Base-by-base conservation (phyloP, 2,329 filamentous ascomycete species). In the Leptosphaerulina australis region DNA sequence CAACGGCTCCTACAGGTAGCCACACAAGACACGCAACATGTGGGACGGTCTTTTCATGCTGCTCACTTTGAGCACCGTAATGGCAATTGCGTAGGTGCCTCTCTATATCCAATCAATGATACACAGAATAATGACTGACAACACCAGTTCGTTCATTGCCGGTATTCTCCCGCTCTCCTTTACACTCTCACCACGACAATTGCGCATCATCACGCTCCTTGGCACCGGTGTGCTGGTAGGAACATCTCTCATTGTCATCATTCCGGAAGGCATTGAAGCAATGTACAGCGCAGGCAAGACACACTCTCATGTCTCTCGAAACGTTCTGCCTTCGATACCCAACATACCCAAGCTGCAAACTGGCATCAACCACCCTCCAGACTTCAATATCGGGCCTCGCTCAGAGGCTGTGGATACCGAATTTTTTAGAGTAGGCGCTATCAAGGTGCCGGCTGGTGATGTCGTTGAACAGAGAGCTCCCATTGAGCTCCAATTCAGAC, bases 171-270 rank as follows among this genome's bases (percentile, higher is more conserved):
- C 94, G 28, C 81, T 99, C 40, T 92, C 91, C 50, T 90, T 99
- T 79, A 84, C 87, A 49, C 82, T 99, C 20, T 93, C 92, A 22
- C 86, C 88, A 53, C 90, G 91, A 33, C 91, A 96, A 73, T 79
- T 97, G 49, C 88, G 93, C 68, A 79, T 96, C 39, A 89, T 97
- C 69, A 95, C 93, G 17, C 92, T 91, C 49, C 84, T 97, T 70
- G 94, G 94, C 44, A 91, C 96, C 73, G 94, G 94, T 34, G 88
- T 99, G 41, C 80, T 99, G 7, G 92, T 99, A 12, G 94, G 94
- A 26, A 97, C 94, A 21, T 93, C 93, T 1, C 82, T 99, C 58
- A 93, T 97, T 58, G 91, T 99, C 24, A 97, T 99, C 68, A 96
- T 99, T 65, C 94, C 94, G 0, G 94, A 99, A 74, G 94, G 94